Evolutionary conservation across 805 yeast species (phyloP), one percentile per base, ranked within the genome.

Genomic region (Saccharomycopsis sp.): DNA sequence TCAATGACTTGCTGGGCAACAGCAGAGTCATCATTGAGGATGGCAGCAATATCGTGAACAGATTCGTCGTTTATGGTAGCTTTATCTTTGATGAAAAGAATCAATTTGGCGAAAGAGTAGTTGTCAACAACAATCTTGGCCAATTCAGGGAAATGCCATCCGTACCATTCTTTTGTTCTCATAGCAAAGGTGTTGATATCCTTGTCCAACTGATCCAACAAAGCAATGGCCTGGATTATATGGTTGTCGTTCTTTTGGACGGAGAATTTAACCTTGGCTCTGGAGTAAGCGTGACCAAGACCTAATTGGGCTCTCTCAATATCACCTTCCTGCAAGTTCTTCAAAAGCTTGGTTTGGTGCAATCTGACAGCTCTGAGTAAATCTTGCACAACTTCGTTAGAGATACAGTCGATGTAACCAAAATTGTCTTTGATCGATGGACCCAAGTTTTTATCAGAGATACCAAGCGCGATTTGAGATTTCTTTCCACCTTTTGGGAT

Each of bases 161-260:
- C 96, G 77, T 91, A 91, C 97, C 97, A 91, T 77, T 91, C 97
- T 78, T 91, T 89, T 65, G 88, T 94, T 76, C 97, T 85, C 97
- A 91, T 91, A 60, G 97, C 86, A 73, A 89, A 94, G 61, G 97
- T 92, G 80, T 94, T 94, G 75, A 94, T 87, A 73, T 94, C 99
- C 78, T 96, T 96, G 78, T 94, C 99, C 69, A 94, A 85, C 77
- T 94, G 97, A 72, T 96, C 99, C 69, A 94, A 83, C 67, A 93
- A 80, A 55, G 99, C 97, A 78, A 94, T 94, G 56, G 99, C 97
- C 80, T 94, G 99, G 72, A 94, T 94, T 72, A 94, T 94, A 76
- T 94, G 99, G 82, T 94, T 94, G 76, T 94, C 99, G 75, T 94
- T 94, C 82, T 94, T 94, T 77, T 92, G 97, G 59, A 96, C 98